Evolutionary conservation across 805 yeast genomes (phyloP).

Genomic region (Wickerhamomyces mucosus): DNA sequence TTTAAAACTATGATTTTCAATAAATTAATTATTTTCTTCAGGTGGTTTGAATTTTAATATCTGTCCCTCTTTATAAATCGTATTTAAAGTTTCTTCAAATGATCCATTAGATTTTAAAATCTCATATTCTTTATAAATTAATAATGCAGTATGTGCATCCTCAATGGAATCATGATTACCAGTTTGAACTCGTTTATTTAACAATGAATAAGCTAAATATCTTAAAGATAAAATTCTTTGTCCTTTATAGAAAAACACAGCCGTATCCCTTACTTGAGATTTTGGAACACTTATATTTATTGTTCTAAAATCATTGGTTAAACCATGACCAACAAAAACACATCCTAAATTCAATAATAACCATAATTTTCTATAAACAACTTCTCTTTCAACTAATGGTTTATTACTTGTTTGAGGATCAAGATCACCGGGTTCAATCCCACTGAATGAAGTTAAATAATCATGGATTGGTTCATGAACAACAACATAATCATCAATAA

Average conservation of each 20-base stretch:
- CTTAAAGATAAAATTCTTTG: slow-evolving; percentile 77
- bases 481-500: slow-evolving; percentile 87
- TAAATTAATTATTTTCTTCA: slow-evolving; percentile 11
- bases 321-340: slow-evolving; percentile 90
- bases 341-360: slow-evolving; percentile 80
- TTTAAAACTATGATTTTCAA: no score
- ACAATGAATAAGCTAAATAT: slow-evolving; percentile 73
- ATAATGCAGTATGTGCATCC: slow-evolving; percentile 83
- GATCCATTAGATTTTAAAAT: slow-evolving; percentile 49
- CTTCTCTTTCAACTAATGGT: slow-evolving; percentile 68
- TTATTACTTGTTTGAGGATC: slow-evolving; percentile 57
- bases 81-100: slow-evolving; percentile 52
- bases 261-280: slow-evolving; percentile 82
- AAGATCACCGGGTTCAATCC: slow-evolving; percentile 89
- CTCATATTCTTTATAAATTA: slow-evolving; percentile 62
- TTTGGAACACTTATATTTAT: slow-evolving; percentile 86
- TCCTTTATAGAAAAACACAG: slow-evolving; percentile 65
- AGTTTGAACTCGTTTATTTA: slow-evolving; percentile 70
- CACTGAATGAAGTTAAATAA: slow-evolving; percentile 83
- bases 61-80: slow-evolving; percentile 62
- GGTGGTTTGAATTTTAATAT: slow-evolving; percentile 20
- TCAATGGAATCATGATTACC: slow-evolving; percentile 97
- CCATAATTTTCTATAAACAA: slow-evolving; percentile 88
- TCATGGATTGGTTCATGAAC: slow-evolving; percentile 67
- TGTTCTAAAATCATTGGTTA: slow-evolving; percentile 83